Base-by-base conservation (phyloP, 1,284 basidiomycete genomes). In the Sporisorium exsertum region DNA sequence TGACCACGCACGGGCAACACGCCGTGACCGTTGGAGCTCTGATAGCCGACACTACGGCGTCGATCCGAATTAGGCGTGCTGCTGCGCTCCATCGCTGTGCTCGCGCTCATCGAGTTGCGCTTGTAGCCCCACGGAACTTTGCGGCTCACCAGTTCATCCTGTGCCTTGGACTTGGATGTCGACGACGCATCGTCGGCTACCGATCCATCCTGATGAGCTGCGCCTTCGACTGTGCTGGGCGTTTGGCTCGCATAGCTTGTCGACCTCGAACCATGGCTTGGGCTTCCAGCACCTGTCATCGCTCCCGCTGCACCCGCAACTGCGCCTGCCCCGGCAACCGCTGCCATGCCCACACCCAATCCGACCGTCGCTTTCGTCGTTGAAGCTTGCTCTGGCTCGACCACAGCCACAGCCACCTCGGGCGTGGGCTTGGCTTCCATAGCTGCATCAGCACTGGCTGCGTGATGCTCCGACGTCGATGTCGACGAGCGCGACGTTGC, bases 51-150 rank as follows among this genome's bases (percentile, higher is more conserved):
- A 40, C 74, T 77, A 13, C 70, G 50, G 13, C 74, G 62, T 52
- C 65, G 65, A 49, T 77, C 74, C 24, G 74, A 68, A 12, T 27
- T 66, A 4, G 74, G 69, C 16, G 70, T 72, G 50, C 58, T 63
- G 7, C 53, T 66, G 35, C 74, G 70, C 24, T 72, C 74, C 27
- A 55, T 58, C 47, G 53, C 47, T 0, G 37, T 40, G 9, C 22
- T 45, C 12, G 57, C 37, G 53, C 63, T 70, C 32, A 67, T 58
- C 24, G 78, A 79, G 22, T 65, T 67, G 37, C 78, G 68, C 27
- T 73, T 74, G 53, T 81, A 81, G 29, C 72, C 68, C 78, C 78
- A 81, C 13, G 79, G 79, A 20, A 82, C 71, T 37, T 81, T 81
- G 42, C 79, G 72, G 52, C 79, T 79, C n/a, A 74, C 72, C 26